Evolutionary conservation across 345 rosid species (phyloP).

Genomic region (Citrus unshiu): DNA sequence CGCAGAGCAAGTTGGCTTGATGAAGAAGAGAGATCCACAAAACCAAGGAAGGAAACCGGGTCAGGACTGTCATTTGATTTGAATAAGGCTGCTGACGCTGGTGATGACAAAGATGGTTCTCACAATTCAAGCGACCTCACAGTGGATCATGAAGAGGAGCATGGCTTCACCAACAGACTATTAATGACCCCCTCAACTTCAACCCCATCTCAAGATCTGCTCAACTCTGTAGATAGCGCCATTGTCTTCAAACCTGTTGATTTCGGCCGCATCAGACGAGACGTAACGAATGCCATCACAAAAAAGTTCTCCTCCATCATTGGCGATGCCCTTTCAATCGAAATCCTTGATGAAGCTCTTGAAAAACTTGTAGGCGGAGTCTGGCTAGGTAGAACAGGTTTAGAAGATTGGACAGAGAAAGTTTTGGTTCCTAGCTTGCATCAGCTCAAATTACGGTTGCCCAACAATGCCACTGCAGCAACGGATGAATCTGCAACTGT

Average conservation of each 20-base stretch:
- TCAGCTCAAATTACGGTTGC: slow-evolving; percentile 41
- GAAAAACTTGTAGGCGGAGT: slow-evolving; percentile 67
- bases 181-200: slow-evolving; percentile 31
- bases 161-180: slow-evolving; percentile 43
- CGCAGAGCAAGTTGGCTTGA: slow-evolving; percentile 73
- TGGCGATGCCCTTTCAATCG: slow-evolving; percentile 31
- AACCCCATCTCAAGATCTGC: slow-evolving; percentile 44
- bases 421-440: slow-evolving; percentile 67
- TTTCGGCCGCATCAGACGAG: slow-evolving; percentile 43
- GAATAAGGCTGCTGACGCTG: slow-evolving; percentile 66
- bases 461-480: background rate
- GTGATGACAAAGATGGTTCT: slow-evolving; percentile 72
- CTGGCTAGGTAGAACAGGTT: slow-evolving; percentile 57
- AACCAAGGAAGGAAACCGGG: slow-evolving; percentile 56
- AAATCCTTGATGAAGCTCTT: slow-evolving; percentile 63
- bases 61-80: slow-evolving; percentile 57
- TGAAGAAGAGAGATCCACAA: slow-evolving; percentile 42
- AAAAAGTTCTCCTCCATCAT: slow-evolving; percentile 43
- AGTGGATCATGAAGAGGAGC: slow-evolving; percentile 68
- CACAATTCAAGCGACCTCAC: slow-evolving; percentile 88
- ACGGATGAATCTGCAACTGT: slow-evolving; percentile 34
- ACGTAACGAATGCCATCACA: slow-evolving; percentile 37
- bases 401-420: slow-evolving; percentile 81
- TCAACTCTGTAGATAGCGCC: slow-evolving; percentile 47
- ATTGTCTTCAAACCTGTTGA: slow-evolving; percentile 74